Percentiles rank a stretch among this genome's conserved stretches.
Evolutionary conservation across 805 yeast species (phyloP).

Genomic region (Candida sakaeoensis): DNA sequence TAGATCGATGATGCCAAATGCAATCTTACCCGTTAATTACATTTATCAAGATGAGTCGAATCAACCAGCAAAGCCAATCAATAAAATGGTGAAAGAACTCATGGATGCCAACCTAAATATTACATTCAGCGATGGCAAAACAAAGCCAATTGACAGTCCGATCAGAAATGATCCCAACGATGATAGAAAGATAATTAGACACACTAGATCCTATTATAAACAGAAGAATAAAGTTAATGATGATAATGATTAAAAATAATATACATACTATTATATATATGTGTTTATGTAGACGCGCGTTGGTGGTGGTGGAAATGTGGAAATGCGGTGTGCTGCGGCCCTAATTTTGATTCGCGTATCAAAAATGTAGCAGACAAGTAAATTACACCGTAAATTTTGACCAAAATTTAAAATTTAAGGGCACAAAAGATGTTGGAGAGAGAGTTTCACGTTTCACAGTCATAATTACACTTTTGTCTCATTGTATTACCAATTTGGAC

Average conservation of each 20-base stretch:
- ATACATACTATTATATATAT: neutral
- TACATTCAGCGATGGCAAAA: neutral
- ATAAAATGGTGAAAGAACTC: slow-evolving; percentile 32
- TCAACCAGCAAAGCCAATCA: slow-evolving; percentile 15
- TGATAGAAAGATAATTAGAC: slow-evolving; percentile 27
- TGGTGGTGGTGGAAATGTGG: too few relatives aligned
- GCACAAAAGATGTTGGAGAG: too few relatives aligned
- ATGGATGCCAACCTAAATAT: slow-evolving; percentile 13
- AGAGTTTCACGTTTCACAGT: too few relatives aligned
- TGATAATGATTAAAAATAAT: neutral
- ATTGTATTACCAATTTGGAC: too few relatives aligned
- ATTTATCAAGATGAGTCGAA: slow-evolving; percentile 23
- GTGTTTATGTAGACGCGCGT: neutral
- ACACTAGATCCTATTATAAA: slow-evolving; percentile 37
- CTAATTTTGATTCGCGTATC: neutral
- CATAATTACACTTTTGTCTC: too few relatives aligned
- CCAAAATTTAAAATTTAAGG: too few relatives aligned
- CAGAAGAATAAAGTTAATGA: slow-evolving; percentile 13
- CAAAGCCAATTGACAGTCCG: slow-evolving; percentile 17
- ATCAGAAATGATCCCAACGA: slow-evolving; percentile 26
- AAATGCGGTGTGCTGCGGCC: neutral
- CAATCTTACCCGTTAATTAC: slow-evolving; percentile 36
- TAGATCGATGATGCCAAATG: slow-evolving; percentile 57
- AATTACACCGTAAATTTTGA: too few relatives aligned
- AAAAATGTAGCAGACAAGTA: too few relatives aligned